Base-by-base conservation (phyloP, 371 early-diverging fungal species). In the Circinella umbellata region DNA sequence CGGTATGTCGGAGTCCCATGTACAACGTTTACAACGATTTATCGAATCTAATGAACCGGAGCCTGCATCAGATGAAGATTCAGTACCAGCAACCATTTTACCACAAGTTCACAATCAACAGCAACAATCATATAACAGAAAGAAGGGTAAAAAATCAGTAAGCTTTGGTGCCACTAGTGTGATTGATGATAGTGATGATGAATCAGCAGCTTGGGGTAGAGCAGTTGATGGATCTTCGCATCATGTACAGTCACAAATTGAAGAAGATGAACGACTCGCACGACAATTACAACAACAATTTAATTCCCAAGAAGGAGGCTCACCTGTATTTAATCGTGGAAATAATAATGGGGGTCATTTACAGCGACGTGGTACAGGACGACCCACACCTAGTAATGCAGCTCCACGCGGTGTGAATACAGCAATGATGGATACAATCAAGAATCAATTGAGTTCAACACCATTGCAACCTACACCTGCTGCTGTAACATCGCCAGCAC, bases 1-100 rank as follows among this genome's bases (percentile, higher is more conserved):
- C 55, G 94, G 93, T 8, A 89, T 96, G 69, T 82, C 88, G 18
- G 94, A 95, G 73, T 91, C 91, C 0, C 93, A 96, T 73, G 91
- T 95, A 15, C 86, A 90, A 57, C 85, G 94, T n/a, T 85, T 96
- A 34, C 86, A 89, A 55, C 90, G 92, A 18, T 87, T 77, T 60
- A 77, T 85, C 55, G 87, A 82, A 42, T 79, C 76, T 1, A 76
- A 70, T 73, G 68, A 67, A 5, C 63, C 75, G 0, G 83, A 73
- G 73, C 82, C 80, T 63, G 73, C 73, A 66, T 73, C 84, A 51
- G 76, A 87, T 69, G 79, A 78, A 47, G 86, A 82, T 67, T 46
- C 53, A 36, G 14, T 34, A 14, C 36, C 48, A 14, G 42, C 42
- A 42, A 66, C 60, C 11, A 42, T 42, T 6, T 9, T 42, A 42